Base-by-base conservation (phyloP, 345 rosid genomes). In the Punica granatum region DNA sequence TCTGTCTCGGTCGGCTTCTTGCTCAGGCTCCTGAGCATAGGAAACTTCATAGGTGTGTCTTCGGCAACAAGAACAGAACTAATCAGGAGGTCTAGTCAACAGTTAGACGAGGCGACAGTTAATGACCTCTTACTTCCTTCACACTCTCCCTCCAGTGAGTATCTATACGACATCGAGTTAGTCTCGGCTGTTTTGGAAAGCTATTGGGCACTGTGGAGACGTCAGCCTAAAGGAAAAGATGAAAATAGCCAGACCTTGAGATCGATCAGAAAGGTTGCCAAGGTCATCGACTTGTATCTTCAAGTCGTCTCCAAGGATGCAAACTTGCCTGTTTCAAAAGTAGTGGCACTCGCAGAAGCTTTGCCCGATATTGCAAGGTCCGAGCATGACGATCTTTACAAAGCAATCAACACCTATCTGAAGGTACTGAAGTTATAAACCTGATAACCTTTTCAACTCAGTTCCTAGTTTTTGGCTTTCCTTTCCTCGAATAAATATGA, bases 371-470 rank as follows among this genome's bases (percentile, higher is more conserved):
- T 73, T 73, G 88, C 89, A 31, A 73, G 97, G 62, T 74, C 78
- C 66, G 76, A 82, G 67, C 98, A 95, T 64, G 94, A 95, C 74
- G 89, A 82, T 46, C 90, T 95, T 64, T 95, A 92, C 86, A 87
- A 82, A 76, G 95, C 92, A 34, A 87, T 95, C 73, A 88, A 88
- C 81, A 87, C 74, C 64, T 92, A 81, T 79, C 92, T 95, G 68
- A 90, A 92, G 97, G 99, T 89, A 80, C 44, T 18, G 65, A 44
- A 59, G 23, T 33, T 46, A 3, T 9, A 58, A 23, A 28, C 54
- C 30, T 32, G 19, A 35, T n/a, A n/a, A n/a, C n/a, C n/a, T n/a
- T n/a, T n/a, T n/a, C n/a, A n/a, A n/a, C n/a, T n/a, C n/a, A n/a
- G n/a, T n/a, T n/a, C n/a, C n/a, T n/a, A n/a, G n/a, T n/a, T n/a